Base-by-base conservation (phyloP, 306 rosid genomes). In the Senna tora region DNA sequence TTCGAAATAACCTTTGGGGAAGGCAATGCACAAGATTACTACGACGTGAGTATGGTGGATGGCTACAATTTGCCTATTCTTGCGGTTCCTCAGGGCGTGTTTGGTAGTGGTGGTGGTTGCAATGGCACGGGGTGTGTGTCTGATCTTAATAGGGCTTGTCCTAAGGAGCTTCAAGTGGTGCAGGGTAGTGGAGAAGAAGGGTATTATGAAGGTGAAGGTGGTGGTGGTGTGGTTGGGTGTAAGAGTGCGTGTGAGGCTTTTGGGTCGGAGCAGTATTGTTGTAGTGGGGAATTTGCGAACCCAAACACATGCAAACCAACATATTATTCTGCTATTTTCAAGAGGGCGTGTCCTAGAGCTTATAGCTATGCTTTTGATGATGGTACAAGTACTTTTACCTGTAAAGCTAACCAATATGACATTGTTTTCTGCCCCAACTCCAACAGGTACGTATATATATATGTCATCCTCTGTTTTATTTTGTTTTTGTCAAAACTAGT, bases 331-430 rank as follows among this genome's bases (percentile, higher is more conserved):
- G 63, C 90, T 66, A 80, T 93, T 64, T 93, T 93, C 88, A 93
- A 93, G 82, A 64, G 54, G 58, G 98, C 98, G 60, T 93, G 98
- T 79, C 98, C 97, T 12, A 90, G 80, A 67, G 98, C 97, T 30
- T 93, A 93, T 58, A 93, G 98, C 75, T 93, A 88, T 68, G 97
- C 98, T 52, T 93, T 81, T 76, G 97, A 93, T 62, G 98, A 93
- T 76, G 93, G 90, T 61, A 88, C 88, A 12, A 93, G 98, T 86
- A 90, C 90, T 67, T 93, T 90, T 75, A 87, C 96, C 30, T 93
- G 97, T 89, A 93, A 88, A 71, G 98, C 98, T 45, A 69, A 63
- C 73, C 87, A 88, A 58, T 93, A 93, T 69, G 81, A 84, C 77
- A 76, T 93, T 71, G 63, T 90, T 46, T 93, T 93, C 72, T 93